Conservation (phyloP, 106 monocot species). For the Ottelia alismoides region DNA sequence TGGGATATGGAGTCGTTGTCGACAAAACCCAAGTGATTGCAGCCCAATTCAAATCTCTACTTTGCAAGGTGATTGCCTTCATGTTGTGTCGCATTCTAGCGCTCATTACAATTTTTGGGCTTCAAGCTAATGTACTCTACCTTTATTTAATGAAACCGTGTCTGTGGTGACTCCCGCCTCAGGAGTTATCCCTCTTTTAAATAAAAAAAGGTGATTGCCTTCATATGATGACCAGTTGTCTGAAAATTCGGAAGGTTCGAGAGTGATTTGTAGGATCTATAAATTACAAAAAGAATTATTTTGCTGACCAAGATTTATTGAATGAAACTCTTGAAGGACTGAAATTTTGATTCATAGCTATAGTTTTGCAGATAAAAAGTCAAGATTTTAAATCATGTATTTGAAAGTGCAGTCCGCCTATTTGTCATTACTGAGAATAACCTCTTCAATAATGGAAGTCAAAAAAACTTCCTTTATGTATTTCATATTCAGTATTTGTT, state of each 20-base stretch:
- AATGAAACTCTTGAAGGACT: not conserved
- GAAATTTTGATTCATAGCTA: not conserved
- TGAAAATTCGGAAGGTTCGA: not conserved
- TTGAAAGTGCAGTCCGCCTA: no score
- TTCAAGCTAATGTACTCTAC: not conserved
- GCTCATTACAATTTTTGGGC: not conserved
- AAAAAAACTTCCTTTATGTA: not conserved
- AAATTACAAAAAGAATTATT: no score
- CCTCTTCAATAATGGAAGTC: not conserved
- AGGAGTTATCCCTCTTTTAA: no score
- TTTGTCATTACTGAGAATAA: no score
- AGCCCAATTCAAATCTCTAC: slow-evolving; percentile 30
- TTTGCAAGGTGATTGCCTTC: slow-evolving; percentile 58
- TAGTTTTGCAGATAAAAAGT: not conserved
- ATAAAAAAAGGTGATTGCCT: no score
- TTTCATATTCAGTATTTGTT: not conserved
- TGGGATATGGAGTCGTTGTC: slow-evolving; percentile 58
- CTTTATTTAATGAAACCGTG: not conserved
- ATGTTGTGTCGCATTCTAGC: not conserved
- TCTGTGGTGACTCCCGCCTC: not conserved
- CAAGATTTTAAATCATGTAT: no score
- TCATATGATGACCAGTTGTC: not conserved
- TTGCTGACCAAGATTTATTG: no score
- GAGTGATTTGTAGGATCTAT: no score
- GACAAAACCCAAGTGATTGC: slow-evolving; percentile 35